Evolutionary conservation across 2,329 filamentous ascomycete genomes (phyloP).

Genomic region (Corinectria fuckeliana): DNA sequence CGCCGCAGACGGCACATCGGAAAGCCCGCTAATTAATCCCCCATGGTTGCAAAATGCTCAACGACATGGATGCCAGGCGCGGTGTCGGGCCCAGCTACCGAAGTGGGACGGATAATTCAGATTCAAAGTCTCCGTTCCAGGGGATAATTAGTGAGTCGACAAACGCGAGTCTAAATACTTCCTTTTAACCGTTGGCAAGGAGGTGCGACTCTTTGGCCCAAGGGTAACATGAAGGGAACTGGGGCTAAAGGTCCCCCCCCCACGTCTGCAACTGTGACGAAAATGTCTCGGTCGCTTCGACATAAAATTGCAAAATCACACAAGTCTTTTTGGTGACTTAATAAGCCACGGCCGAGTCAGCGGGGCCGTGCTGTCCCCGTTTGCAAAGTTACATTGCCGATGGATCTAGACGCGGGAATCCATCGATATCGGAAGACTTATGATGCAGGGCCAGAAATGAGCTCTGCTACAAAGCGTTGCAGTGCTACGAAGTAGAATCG

Average conservation of each 20-base stretch:
- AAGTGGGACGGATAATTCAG: constrained; percentile 11
- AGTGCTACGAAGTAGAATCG: neutral
- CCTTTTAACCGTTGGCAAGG: too few species aligned
- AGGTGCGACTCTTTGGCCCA: too few species aligned
- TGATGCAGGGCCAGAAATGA: constrained; percentile 9
- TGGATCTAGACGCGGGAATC: constrained; percentile 4
- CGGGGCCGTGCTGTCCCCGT: neutral
- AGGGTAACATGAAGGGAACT: too few species aligned
- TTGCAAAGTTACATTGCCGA: neutral
- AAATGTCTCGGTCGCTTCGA: too few species aligned
- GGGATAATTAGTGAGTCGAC: too few species aligned
- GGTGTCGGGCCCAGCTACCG: neutral
- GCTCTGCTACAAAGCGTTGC: neutral
- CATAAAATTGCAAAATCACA: neutral
- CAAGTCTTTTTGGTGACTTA: too few species aligned
- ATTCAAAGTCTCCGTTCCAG: neutral
- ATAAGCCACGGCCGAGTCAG: neutral
- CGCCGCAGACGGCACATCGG: neutral
- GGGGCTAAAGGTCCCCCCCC: too few species aligned
- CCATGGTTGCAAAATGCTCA: constrained; percentile 1
- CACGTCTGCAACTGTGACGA: too few species aligned
- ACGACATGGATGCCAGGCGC: neutral
- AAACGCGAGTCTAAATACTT: too few species aligned
- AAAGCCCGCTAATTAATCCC: constrained; percentile 2
- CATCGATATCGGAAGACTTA: constrained; percentile 19